Conservation (phyloP, 176 grass and related monocot genomes). For the Juncus inflexus region DNA sequence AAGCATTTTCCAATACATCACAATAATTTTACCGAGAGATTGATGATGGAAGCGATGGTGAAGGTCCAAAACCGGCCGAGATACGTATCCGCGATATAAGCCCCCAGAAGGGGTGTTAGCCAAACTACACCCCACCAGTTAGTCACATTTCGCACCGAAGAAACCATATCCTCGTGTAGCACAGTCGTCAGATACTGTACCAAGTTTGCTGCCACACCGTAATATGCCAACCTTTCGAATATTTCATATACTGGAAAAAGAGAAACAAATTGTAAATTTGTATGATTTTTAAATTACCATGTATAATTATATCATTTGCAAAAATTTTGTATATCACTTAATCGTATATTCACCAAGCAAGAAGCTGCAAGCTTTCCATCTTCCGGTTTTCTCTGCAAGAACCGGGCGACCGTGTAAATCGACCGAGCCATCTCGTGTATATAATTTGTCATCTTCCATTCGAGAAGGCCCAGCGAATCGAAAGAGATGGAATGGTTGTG, state of each 20-base stretch:
- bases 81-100: conserved; percentile 71
- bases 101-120: conserved; percentile 62
- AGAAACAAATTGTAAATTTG: no score
- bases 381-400: conserved; percentile 44
- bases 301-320: no score
- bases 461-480: neutral
- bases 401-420: conserved; percentile 51
- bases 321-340: neutral
- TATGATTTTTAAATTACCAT: no score
- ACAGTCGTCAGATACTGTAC: conserved; percentile 66
- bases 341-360: conserved; percentile 42
- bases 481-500: no score
- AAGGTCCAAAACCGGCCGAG: conserved; percentile 82
- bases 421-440: conserved; percentile 64
- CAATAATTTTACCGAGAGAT: conserved; percentile 43
- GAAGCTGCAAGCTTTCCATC: conserved; percentile 72
- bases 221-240: conserved; percentile 85
- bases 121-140: conserved; percentile 72
- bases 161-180: conserved; percentile 55
- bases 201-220: conserved; percentile 68
- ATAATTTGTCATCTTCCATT: conserved; percentile 24
- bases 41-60: conserved; percentile 59
- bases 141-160: conserved; percentile 64
- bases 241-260: conserved; percentile 44
- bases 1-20: neutral